Base-by-base conservation (phyloP, 371 early-diverging fungal genomes). In the Dinochytrium kinnereticum region DNA sequence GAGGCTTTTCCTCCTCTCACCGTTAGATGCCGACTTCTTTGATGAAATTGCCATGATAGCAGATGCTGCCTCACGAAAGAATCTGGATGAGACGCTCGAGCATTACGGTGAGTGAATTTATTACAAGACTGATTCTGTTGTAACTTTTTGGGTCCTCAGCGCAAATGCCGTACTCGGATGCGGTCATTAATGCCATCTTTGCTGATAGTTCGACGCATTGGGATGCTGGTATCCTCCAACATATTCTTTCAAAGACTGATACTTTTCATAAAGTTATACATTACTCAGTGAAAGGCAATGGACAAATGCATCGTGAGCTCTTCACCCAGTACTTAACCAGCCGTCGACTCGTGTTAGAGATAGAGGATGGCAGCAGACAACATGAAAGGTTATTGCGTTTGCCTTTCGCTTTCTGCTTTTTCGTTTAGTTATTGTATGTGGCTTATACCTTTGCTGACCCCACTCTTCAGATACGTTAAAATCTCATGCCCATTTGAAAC, bases 401-500 rank as follows among this genome's bases (percentile, higher is more conserved):
- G n/a, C n/a, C n/a, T n/a, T n/a, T n/a, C n/a, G n/a, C n/a, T n/a
- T n/a, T n/a, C n/a, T n/a, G n/a, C n/a, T n/a, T n/a, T n/a, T n/a
- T n/a, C n/a, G n/a, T n/a, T n/a, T n/a, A n/a, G n/a, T n/a, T n/a
- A n/a, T n/a, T n/a, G n/a, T n/a, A n/a, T n/a, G n/a, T n/a, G n/a
- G n/a, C n/a, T n/a, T n/a, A n/a, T n/a, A n/a, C n/a, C n/a, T n/a
- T n/a, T n/a, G n/a, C n/a, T n/a, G n/a, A n/a, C n/a, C n/a, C n/a
- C n/a, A n/a, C n/a, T 44, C 21, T 13, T 44, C 49, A 44, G 69
- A 68, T 84, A 74, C 66, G 26, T 86, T 50, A 86, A 85, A 68
- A 36, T 87, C 39, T 73, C 84, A 59, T 59, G 76, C 5, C 87
- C 87, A 21, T 87, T 86, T 69, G 81, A 85, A 69, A 59, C 78